Conservation (phyloP, 805 yeast genomes). For the Scheffersomyces lignosus region DNA sequence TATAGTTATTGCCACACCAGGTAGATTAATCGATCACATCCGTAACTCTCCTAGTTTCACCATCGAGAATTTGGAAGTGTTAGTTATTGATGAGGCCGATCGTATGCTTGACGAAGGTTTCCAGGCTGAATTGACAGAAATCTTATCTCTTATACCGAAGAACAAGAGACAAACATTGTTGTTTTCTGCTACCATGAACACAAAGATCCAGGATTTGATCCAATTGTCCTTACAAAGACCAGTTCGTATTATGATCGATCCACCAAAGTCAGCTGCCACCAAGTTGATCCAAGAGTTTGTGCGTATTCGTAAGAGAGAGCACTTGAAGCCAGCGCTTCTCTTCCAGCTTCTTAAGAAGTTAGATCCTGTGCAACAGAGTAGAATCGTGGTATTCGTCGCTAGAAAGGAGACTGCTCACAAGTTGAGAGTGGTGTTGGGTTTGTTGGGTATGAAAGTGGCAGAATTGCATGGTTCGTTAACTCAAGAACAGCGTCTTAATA, state of each 20-base stretch:
- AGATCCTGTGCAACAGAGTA: slow-evolving; percentile 59
- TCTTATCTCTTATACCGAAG: slow-evolving; percentile 77
- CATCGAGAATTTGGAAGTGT: slow-evolving; percentile 87
- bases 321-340: slow-evolving; percentile 78
- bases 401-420: slow-evolving; percentile 90
- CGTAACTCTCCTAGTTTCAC: slow-evolving; percentile 91
- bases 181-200: slow-evolving; percentile 98
- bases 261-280: slow-evolving; percentile 92
- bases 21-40: slow-evolving; percentile 96
- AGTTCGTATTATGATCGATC: slow-evolving; percentile 92
- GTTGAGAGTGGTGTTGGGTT: slow-evolving; percentile 72
- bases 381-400: slow-evolving; percentile 88
- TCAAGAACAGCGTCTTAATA: slow-evolving; percentile 89
- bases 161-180: slow-evolving; percentile 89
- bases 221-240: slow-evolving; percentile 88
- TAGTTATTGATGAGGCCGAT: slow-evolving; percentile 97
- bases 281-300: slow-evolving; percentile 92
- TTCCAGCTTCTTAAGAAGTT: slow-evolving; percentile 67
- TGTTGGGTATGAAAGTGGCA: slow-evolving; percentile 72
- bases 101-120: slow-evolving; percentile 99
- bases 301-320: slow-evolving; percentile 87
- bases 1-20: slow-evolving; percentile 96
- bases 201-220: slow-evolving; percentile 82
- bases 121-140: slow-evolving; percentile 91
- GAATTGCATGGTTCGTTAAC: slow-evolving; percentile 82